A percentile compares a stretch with the other conserved stretches of the same genome.
phyloP scores from a whole-genome alignment of 2,329 filamentous ascomycete species.

The Stenocarpella maydis region DNA sequence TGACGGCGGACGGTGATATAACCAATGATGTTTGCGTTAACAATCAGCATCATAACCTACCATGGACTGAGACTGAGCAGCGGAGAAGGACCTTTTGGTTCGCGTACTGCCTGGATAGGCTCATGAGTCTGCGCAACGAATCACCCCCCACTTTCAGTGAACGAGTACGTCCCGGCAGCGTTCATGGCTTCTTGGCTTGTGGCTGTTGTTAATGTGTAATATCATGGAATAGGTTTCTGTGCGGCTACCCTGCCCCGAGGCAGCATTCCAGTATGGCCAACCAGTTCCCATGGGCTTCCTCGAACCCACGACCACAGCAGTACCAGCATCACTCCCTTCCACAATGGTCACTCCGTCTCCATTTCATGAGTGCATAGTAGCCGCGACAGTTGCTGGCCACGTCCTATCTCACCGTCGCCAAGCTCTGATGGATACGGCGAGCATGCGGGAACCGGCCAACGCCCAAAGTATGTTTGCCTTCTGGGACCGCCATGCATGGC shows the following conservation, averaged over 20 bases:
- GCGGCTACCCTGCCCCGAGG: conserved; percentile 40
- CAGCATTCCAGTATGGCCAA: conserved; percentile 40
- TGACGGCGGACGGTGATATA: conserved; percentile 3
- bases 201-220: not conserved
- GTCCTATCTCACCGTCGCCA: conserved; percentile 1
- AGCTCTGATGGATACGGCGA: conserved; percentile 29
- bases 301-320: conserved; percentile 36
- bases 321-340: not conserved
- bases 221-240: conserved; percentile 38
- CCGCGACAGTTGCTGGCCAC: not conserved
- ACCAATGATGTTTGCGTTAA: conserved; percentile 37
- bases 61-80: conserved; percentile 37
- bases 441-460: not conserved
- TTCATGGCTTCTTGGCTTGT: too few relatives aligned
- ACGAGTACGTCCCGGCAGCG: conserved; percentile 23
- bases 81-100: conserved; percentile 41
- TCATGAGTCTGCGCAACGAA: conserved; percentile 38
- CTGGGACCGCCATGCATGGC: conserved; percentile 40
- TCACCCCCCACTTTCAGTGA: conserved; percentile 40
- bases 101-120: conserved; percentile 40
- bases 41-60: conserved; percentile 23
- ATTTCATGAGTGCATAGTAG: conserved; percentile 12
- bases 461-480: conserved; percentile 36
- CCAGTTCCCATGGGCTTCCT: conserved; percentile 38
- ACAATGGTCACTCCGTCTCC: not conserved